phyloP scores from a whole-genome alignment of 2,329 filamentous ascomycete species.

The Macrophomina phaseolina region DNA sequence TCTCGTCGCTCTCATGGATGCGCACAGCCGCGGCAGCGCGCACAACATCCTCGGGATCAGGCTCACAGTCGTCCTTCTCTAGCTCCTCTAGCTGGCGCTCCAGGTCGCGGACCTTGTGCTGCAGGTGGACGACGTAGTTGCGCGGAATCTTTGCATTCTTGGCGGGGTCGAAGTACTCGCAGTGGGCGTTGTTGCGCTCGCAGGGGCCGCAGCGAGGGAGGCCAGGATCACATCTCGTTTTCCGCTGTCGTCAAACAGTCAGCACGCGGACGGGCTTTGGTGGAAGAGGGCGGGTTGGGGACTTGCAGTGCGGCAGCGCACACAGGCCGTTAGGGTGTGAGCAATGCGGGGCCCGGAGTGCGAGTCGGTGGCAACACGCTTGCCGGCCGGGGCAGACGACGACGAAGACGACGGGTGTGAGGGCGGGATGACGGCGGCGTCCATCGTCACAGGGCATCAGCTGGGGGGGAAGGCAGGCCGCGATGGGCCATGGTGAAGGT shows the following conservation, averaged over 20 bases:
- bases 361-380: constrained; percentile 9
- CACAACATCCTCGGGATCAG: constrained; percentile 82
- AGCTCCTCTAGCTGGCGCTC: constrained; percentile 81
- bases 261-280: constrained; percentile 29
- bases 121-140: constrained; percentile 89
- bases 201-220: constrained; percentile 91
- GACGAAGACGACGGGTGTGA: constrained; percentile 42
- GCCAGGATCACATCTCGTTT: constrained; percentile 93
- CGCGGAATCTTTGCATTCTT: constrained; percentile 86
- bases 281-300: neutral
- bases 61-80: constrained; percentile 74
- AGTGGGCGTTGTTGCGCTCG: constrained; percentile 86
- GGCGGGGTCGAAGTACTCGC: constrained; percentile 93
- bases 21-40: constrained; percentile 85
- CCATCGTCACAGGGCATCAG: constrained; percentile 36
- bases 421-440: constrained; percentile 28
- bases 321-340: constrained; percentile 80
- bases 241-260: constrained; percentile 65
- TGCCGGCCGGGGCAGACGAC: constrained; percentile 10
- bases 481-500: constrained; percentile 32
- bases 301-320: constrained; percentile 76
- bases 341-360: constrained; percentile 65
- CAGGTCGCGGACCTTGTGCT: constrained; percentile 81
- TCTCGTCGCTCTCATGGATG: constrained; percentile 83
- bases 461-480: constrained; percentile 34